Evolutionary conservation across 805 yeast species (phyloP).

Genomic region (Saturnispora saitoi): DNA sequence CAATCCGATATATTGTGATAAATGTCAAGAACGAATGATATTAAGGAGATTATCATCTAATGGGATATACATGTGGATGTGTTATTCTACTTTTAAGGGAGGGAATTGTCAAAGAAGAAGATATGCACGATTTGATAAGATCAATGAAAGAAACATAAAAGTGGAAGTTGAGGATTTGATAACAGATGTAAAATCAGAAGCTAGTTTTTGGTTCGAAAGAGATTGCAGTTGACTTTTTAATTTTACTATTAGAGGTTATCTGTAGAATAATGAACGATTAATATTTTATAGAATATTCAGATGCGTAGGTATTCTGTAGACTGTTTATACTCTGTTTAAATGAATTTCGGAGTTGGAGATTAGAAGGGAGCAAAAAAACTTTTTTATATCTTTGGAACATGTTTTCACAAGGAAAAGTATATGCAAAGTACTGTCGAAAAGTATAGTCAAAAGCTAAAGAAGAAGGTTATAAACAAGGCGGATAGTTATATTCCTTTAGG

Average conservation of each 20-base stretch:
- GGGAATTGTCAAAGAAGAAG: slow-evolving; percentile 41
- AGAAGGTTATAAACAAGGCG: slow-evolving; percentile 8
- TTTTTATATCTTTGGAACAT: not conserved
- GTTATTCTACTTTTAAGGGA: slow-evolving; percentile 37
- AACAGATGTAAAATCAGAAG: not conserved
- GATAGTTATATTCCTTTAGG: slow-evolving; percentile 15
- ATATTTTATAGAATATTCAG: too few relatives aligned
- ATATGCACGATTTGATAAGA: slow-evolving; percentile 39
- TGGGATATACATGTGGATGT: slow-evolving; percentile 62
- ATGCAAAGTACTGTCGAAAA: slow-evolving; percentile 1
- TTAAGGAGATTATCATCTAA: slow-evolving; percentile 44
- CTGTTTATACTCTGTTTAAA: not conserved
- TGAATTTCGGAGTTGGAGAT: not conserved
- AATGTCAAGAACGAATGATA: slow-evolving; percentile 37
- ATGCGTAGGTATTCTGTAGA: not conserved
- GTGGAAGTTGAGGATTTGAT: not conserved
- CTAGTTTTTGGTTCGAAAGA: not conserved
- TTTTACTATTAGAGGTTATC: too few relatives aligned
- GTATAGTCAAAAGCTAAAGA: slow-evolving; percentile 8
- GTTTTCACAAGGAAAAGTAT: not conserved
- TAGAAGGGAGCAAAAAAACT: not conserved
- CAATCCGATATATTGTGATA: slow-evolving; percentile 36
- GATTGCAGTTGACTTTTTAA: too few relatives aligned
- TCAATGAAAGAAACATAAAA: slow-evolving; percentile 14
- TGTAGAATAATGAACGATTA: too few relatives aligned